A percentile compares a stretch with the other conserved stretches of the same genome.
Conservation (phyloP, 768 basidiomycete genomes). For the Inosperma sp. region DNA sequence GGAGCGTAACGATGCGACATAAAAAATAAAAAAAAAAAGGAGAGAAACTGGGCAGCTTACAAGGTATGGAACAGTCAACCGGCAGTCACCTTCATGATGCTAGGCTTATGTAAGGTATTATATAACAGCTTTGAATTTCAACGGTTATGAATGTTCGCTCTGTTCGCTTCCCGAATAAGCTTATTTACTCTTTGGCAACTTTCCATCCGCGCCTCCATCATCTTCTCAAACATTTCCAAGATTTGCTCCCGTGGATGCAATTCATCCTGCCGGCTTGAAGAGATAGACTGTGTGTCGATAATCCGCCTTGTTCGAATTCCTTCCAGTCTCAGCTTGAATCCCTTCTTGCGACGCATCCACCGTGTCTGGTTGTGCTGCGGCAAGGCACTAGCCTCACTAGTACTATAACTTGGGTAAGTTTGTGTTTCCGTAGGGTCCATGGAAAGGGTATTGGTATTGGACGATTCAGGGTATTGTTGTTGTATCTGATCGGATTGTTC, state of each 20-base stretch:
- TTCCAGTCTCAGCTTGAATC: conserved; percentile 45
- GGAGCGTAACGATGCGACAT: conserved; percentile 66
- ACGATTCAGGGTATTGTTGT: not conserved
- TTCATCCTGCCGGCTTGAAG: conserved; percentile 14
- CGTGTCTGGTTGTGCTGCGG: conserved; percentile 23
- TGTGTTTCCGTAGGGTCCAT: not conserved
- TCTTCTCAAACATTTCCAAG: conserved; percentile 62
- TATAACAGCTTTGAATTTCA: conserved; percentile 12
- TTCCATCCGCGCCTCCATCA: conserved; percentile 73
- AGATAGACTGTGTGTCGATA: conserved; percentile 18
- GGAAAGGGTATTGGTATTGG: not conserved
- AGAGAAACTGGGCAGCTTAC: conserved; percentile 1
- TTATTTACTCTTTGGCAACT: conserved; percentile 64
- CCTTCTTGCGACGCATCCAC: conserved; percentile 58
- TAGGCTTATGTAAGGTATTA: not conserved
- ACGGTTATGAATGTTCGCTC: conserved; percentile 26
- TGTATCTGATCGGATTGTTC: not conserved
- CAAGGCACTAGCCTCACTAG: too few relatives aligned
- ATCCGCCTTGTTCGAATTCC: conserved; percentile 23
- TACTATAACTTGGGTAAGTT: too few relatives aligned
- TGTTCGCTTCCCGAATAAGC: conserved; percentile 47
- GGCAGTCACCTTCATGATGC: too few relatives aligned
- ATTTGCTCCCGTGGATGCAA: conserved; percentile 41
- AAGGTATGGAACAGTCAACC: conserved; percentile 1
- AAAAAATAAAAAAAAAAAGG: conserved; percentile 4